phyloP scores from a whole-genome alignment of 306 rosid genomes.

The Malus sieversii region DNA sequence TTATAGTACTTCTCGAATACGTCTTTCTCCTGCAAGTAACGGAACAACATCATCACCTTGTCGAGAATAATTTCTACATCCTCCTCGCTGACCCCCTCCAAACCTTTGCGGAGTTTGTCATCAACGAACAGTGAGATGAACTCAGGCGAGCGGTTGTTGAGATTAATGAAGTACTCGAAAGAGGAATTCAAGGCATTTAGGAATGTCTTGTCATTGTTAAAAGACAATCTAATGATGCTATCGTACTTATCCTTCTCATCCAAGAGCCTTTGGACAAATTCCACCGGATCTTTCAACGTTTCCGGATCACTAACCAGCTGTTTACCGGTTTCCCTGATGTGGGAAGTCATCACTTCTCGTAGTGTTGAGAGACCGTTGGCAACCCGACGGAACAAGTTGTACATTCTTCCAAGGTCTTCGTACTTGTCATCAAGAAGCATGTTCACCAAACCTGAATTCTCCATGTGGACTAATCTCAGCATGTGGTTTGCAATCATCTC shows the following conservation, averaged over 20 bases:
- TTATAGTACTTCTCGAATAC: slow-evolving; percentile 75
- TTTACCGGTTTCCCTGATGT: slow-evolving; percentile 63
- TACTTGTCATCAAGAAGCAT: slow-evolving; percentile 75
- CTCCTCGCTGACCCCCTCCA: slow-evolving; percentile 84
- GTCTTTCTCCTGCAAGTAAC: slow-evolving; percentile 78
- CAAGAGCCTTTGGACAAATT: slow-evolving; percentile 73
- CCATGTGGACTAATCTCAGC: slow-evolving; percentile 72
- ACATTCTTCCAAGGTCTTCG: slow-evolving; percentile 76
- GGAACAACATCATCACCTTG: slow-evolving; percentile 78
- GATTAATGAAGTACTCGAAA: slow-evolving; percentile 66
- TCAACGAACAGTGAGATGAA: slow-evolving; percentile 79
- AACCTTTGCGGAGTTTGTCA: slow-evolving; percentile 72
- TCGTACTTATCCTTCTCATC: slow-evolving; percentile 79
- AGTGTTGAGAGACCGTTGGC: slow-evolving; percentile 44
- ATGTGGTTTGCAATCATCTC: slow-evolving; percentile 83
- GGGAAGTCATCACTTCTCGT: slow-evolving; percentile 73
- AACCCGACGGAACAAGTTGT: slow-evolving; percentile 65
- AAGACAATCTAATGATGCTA: slow-evolving; percentile 52
- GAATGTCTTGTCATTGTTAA: slow-evolving; percentile 81
- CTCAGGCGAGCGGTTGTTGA: slow-evolving; percentile 71
- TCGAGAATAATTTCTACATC: slow-evolving; percentile 78
- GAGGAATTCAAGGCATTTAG: slow-evolving; percentile 90
- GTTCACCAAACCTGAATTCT: slow-evolving; percentile 68
- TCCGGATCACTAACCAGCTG: slow-evolving; percentile 81
- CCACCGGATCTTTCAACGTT: slow-evolving; percentile 76